A percentile compares a stretch with the other conserved stretches of the same genome.
These are phyloP conservation scores for Hyaloscypha bicolor DNA, from an alignment of 495 filamentous ascomycete genomes.

Conservation along the genomic window DNA sequence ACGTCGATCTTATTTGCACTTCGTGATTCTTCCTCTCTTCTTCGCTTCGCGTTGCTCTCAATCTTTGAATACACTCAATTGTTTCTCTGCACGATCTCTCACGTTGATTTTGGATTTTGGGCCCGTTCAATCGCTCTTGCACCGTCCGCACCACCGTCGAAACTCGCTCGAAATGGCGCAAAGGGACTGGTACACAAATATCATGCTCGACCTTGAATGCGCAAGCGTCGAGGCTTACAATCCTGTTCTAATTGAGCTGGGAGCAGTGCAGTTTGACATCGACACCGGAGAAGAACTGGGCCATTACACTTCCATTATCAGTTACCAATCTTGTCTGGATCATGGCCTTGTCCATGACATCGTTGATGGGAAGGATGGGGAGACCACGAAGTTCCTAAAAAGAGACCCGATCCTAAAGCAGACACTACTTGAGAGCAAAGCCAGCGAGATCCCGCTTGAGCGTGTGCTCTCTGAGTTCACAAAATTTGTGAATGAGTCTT, in stretches of 20 bases:
- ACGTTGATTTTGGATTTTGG: too few species aligned
- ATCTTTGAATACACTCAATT: neutral
- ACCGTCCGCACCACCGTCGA: neutral
- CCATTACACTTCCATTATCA: conserved; percentile 6
- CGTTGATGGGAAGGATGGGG: neutral
- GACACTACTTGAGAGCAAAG: conserved; percentile 9
- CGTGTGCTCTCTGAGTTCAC: conserved; percentile 5
- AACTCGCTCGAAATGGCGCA: conserved; percentile 12
- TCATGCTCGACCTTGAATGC: conserved; percentile 23
- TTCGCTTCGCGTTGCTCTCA: neutral
- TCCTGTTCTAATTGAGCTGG: conserved; percentile 14
- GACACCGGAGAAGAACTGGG: conserved; percentile 14
- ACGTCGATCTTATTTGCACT: too few species aligned
- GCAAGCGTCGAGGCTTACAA: neutral
- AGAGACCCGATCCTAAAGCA: neutral
- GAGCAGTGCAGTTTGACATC: conserved; percentile 17
- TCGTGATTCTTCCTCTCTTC: neutral
- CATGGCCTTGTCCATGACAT: conserved; percentile 9
- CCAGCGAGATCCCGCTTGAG: neutral
- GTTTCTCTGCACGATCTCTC: too few species aligned
- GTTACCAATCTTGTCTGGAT: conserved; percentile 18
- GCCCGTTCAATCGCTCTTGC: too few species aligned
- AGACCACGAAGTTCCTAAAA: conserved; percentile 10
- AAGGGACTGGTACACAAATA: conserved; percentile 20
- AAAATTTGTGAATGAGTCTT: neutral